Conservation (phyloP, 352 stramenopile species). For the Globisporangium spiculum region DNA sequence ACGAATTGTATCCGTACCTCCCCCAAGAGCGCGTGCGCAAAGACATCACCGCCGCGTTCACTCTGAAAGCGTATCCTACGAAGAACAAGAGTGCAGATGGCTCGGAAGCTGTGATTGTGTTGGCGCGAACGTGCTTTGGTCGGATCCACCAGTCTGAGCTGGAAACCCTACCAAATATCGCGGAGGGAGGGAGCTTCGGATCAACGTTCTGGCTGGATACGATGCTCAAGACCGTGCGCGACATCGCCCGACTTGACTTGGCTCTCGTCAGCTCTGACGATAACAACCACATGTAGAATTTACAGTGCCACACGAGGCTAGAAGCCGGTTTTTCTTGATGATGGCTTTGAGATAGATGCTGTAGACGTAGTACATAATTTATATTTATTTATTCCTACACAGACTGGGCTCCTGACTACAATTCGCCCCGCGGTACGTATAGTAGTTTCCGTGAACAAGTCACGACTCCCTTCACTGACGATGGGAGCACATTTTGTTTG, state of each 20-base stretch:
- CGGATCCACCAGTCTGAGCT: background rate
- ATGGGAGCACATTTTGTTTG: no score
- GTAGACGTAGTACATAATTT: no score
- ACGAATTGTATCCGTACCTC: constrained; percentile 7
- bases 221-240: background rate
- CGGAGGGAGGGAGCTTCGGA: background rate
- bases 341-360: no score
- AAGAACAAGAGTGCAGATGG: background rate
- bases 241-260: background rate
- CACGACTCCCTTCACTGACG: no score
- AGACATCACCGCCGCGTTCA: constrained; percentile 1
- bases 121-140: constrained; percentile 4
- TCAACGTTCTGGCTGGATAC: constrained; percentile 5
- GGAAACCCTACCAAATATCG: background rate
- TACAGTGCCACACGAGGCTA: no score
- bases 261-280: no score
- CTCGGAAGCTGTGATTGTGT: background rate
- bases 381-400: no score
- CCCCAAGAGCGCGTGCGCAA: constrained; percentile 4
- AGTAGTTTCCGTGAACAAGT: no score
- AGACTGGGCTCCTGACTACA: no score
- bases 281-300: no score
- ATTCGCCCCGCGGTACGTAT: no score
- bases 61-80: background rate
- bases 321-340: no score